phyloP scores from a whole-genome alignment of 805 yeast species.

The Kuraishia floccosa region DNA sequence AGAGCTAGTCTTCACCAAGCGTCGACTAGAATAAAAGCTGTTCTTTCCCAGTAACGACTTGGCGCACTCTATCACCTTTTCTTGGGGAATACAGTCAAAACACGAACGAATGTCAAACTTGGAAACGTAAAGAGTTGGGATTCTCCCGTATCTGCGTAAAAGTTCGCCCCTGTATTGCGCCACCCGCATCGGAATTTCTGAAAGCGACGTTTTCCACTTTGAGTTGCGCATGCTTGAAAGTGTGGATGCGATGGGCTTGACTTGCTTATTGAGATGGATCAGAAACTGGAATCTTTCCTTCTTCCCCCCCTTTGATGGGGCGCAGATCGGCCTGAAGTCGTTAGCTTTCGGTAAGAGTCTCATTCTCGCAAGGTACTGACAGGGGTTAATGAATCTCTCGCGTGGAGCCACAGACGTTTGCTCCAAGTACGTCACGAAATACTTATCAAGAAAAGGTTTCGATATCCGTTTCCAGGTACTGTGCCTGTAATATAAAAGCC shows the following conservation, averaged over 20 bases:
- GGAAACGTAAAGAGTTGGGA: conserved; percentile 34
- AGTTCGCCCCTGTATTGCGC: conserved; percentile 22
- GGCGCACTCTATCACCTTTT: conserved; percentile 17
- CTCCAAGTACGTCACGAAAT: conserved; percentile 25
- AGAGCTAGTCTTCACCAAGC: too few species aligned
- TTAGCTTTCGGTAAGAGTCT: conserved; percentile 49
- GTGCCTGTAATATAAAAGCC: conserved; percentile 42
- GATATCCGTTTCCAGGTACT: conserved; percentile 40
- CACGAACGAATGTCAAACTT: conserved; percentile 74
- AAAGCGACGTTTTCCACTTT: conserved; percentile 19
- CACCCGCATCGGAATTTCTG: conserved; percentile 31
- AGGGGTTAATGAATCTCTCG: conserved; percentile 12
- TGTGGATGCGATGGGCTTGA: conserved; percentile 31
- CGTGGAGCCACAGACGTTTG: conserved; percentile 6
- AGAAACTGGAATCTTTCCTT: conserved; percentile 21
- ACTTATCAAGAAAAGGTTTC: conserved; percentile 27
- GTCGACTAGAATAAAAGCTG: too few species aligned
- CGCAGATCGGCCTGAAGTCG: conserved; percentile 50
- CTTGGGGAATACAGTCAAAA: conserved; percentile 59
- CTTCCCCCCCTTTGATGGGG: conserved; percentile 31
- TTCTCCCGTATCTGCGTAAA: conserved; percentile 4
- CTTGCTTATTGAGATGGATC: conserved; percentile 21
- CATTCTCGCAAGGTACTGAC: conserved; percentile 25
- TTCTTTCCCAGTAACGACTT: neutral
- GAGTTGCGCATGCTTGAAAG: conserved; percentile 20